Base-by-base conservation (phyloP, 2,329 filamentous ascomycete species). In the Alternaria sp. region DNA sequence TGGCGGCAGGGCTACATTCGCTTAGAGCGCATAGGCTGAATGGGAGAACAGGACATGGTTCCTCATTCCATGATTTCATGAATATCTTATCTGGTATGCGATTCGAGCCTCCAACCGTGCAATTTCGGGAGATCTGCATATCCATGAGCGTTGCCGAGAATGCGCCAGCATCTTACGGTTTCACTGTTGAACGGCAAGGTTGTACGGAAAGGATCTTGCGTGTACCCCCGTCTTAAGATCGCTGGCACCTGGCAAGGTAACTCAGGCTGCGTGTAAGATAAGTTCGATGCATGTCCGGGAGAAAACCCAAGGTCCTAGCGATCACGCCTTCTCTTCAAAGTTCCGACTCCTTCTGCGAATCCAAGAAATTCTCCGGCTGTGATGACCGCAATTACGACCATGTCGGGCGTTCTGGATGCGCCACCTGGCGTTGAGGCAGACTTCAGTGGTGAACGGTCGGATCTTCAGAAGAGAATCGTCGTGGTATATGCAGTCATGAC, bases 401-500 rank as follows among this genome's bases (percentile, higher is more conserved):
- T 56, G 53, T 43, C 43, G 28, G 67, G 67, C 40, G 47, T 69
- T 21, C 49, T 67, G 54, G 57, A 59, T 57, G 46, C 59, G 28
- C 65, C 67, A 15, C 21, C 23, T 26, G 62, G 60, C 30, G 54
- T 60, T 23, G 32, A 62, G 19, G 10, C 58, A 11, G 55, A 61
- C 32, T 63, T 67, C 57, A 63, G 60, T 26, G 63, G 63, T 11
- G 19, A 59, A 44, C 59, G 57, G 59, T 64, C 67, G 13, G 55
- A 62, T 10, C 47, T 69, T 19, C 67, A 69, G 43, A 49, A 50
- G 10, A 63, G 47, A 12, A 65, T 63, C 12, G 57, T 71, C 17
- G 54, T 65, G 30, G 53, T 68, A 21, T 66, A 69, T 55, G 44
- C 62, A 23, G 50, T 57, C 4, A 57, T 68, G 59, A 71, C 63